A percentile compares a stretch with the other conserved stretches of the same genome.
Conservation (phyloP, 768 basidiomycete species). For the Trametes elegans region DNA sequence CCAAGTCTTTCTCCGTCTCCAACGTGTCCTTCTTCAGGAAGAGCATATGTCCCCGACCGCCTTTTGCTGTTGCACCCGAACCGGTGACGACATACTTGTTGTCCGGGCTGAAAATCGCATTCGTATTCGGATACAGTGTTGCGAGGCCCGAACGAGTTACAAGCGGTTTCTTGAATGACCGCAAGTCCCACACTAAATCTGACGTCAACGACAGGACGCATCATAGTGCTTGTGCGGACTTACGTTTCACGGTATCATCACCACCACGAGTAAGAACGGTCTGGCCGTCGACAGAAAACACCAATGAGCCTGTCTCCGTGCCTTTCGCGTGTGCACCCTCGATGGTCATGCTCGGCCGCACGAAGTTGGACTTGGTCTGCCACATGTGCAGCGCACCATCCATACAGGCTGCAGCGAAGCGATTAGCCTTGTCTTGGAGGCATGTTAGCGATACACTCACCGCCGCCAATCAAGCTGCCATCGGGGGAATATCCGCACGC, state of each 20-base stretch:
- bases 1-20: conserved; percentile 63
- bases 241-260: conserved; percentile 94
- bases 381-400: conserved; percentile 95
- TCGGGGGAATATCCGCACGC: conserved; percentile 86
- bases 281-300: conserved; percentile 85
- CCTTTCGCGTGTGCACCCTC: conserved; percentile 87
- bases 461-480: conserved; percentile 86
- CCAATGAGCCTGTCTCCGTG: conserved; percentile 82
- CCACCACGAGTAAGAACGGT: conserved; percentile 88
- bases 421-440: background rate
- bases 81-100: conserved; percentile 89
- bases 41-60: conserved; percentile 66
- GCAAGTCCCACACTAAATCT: conserved; percentile 86
- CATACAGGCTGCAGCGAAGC: conserved; percentile 59
- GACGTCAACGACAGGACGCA: background rate
- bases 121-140: conserved; percentile 89
- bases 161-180: conserved; percentile 87
- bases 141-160: conserved; percentile 59
- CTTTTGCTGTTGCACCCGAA: conserved; percentile 62
- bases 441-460: conserved; percentile 43
- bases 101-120: conserved; percentile 94
- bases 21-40: conserved; percentile 72
- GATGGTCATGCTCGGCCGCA: conserved; percentile 80
- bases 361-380: conserved; percentile 90
- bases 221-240: conserved; percentile 33